A percentile compares a stretch with the other conserved stretches of the same genome.
Evolutionary conservation across 208 protist species (phyloP).

Genomic region (Acanthamoeba divionensis): DNA sequence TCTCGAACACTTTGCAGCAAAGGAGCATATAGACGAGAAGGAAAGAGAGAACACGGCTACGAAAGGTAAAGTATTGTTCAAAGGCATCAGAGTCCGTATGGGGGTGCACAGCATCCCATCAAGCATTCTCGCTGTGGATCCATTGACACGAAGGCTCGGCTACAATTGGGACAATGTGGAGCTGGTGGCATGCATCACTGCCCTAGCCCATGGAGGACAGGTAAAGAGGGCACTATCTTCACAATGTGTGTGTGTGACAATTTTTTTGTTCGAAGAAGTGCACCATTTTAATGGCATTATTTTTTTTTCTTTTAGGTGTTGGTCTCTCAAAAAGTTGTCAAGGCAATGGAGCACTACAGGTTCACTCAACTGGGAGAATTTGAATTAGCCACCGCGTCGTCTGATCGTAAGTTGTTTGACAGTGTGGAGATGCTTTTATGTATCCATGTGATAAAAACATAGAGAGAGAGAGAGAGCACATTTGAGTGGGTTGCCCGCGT

Average conservation of each 20-base stretch:
- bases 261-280: too few relatives aligned
- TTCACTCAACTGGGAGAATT: not conserved
- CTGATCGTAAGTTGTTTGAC: not conserved
- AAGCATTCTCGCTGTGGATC: not conserved
- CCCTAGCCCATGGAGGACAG: conserved; percentile 29
- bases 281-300: too few relatives aligned
- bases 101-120: not conserved
- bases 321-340: too few relatives aligned
- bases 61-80: not conserved
- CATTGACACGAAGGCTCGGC: not conserved
- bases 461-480: too few relatives aligned
- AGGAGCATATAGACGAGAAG: not conserved
- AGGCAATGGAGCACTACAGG: too few relatives aligned
- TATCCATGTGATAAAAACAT: too few relatives aligned
- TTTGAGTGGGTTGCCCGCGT: too few relatives aligned
- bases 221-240: too few relatives aligned
- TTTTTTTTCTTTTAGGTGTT: too few relatives aligned
- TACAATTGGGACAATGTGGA: conserved; percentile 4
- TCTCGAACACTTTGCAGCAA: not conserved
- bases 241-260: too few relatives aligned
- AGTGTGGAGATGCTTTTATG: not conserved
- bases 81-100: conserved; percentile 27
- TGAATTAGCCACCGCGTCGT: not conserved
- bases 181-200: not conserved
- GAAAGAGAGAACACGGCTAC: not conserved